These are phyloP conservation scores for Ceratocystiopsis sp. DNA, from an alignment of 2,329 filamentous ascomycete genomes.

Conservation along the genomic window DNA sequence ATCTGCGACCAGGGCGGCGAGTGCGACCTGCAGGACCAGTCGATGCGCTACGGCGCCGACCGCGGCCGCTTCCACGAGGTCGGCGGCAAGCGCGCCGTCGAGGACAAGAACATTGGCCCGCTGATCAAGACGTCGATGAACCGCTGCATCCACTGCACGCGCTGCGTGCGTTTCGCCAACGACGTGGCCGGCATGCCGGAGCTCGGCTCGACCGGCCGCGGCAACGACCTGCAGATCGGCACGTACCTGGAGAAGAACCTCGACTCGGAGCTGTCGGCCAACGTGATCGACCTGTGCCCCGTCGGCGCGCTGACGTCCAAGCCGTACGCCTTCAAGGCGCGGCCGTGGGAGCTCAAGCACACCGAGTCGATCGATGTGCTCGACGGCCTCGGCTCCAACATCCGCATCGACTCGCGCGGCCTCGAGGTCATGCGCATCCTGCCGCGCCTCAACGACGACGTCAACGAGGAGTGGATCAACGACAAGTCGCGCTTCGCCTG, in stretches of 20 bases:
- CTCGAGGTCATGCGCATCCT: slow-evolving; percentile 92
- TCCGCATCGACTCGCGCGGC: slow-evolving; percentile 82
- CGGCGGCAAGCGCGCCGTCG: slow-evolving; percentile 87
- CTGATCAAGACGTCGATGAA: slow-evolving; percentile 99
- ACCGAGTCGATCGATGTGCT: slow-evolving; percentile 91
- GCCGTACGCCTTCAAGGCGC: slow-evolving; percentile 90
- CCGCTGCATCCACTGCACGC: slow-evolving; percentile 96
- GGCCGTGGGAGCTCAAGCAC: slow-evolving; percentile 94
- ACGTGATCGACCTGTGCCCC: slow-evolving; percentile 95
- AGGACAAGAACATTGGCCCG: slow-evolving; percentile 98
- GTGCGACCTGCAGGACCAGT: slow-evolving; percentile 98
- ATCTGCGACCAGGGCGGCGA: slow-evolving; percentile 98
- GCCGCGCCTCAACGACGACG: slow-evolving; percentile 86
- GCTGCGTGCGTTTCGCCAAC: slow-evolving; percentile 94
- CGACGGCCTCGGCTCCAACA: slow-evolving; percentile 84
- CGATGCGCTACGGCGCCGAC: slow-evolving; percentile 95
- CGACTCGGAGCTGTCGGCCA: slow-evolving; percentile 87
- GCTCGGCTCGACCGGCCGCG: slow-evolving; percentile 83
- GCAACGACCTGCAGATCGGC: slow-evolving; percentile 94
- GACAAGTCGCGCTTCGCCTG: slow-evolving; percentile 95
- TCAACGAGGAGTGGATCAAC: slow-evolving; percentile 99
- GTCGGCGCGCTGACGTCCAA: slow-evolving; percentile 94
- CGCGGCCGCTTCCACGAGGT: slow-evolving; percentile 93
- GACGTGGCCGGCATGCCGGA: slow-evolving; percentile 92
- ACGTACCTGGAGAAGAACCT: slow-evolving; percentile 93